Conservation (phyloP, 1,139 yeast species). For the Magnusiomyces ingens region DNA sequence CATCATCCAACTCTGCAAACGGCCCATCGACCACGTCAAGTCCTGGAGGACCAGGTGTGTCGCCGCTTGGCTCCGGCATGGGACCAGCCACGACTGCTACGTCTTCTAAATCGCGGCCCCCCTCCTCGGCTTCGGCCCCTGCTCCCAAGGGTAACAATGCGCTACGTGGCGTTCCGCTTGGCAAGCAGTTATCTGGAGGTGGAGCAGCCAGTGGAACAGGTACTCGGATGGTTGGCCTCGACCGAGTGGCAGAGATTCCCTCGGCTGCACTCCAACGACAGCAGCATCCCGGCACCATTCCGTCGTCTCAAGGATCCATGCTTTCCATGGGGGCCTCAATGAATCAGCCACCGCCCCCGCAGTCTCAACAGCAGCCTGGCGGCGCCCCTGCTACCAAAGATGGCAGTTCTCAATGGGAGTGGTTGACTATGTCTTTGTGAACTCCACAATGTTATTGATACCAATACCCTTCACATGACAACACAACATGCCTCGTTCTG, state of each 20-base stretch:
- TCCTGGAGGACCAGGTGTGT: slow-evolving; percentile 11
- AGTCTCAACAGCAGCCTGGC: slow-evolving; percentile 11
- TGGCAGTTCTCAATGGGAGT: slow-evolving; percentile 30
- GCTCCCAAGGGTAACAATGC: background rate
- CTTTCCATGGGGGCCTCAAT: slow-evolving; percentile 2
- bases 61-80: slow-evolving; percentile 5
- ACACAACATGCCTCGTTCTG: background rate
- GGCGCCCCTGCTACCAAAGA: slow-evolving; percentile 9
- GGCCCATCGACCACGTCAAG: background rate
- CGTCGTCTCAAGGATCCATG: no score
- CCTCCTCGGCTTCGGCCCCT: background rate
- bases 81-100: slow-evolving; percentile 7
- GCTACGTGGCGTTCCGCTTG: background rate
- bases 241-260: background rate
- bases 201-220: background rate
- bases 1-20: no score
- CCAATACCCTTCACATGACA: background rate
- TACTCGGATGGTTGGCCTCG: slow-evolving; percentile 8
- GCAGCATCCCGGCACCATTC: no score
- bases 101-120: background rate
- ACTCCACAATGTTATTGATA: background rate
- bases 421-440: slow-evolving; percentile 32
- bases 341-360: slow-evolving; percentile 8
- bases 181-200: slow-evolving; percentile 4
- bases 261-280: no score